Conservation (phyloP, 2,329 filamentous ascomycete species). For the Cordyceps farinosa region DNA sequence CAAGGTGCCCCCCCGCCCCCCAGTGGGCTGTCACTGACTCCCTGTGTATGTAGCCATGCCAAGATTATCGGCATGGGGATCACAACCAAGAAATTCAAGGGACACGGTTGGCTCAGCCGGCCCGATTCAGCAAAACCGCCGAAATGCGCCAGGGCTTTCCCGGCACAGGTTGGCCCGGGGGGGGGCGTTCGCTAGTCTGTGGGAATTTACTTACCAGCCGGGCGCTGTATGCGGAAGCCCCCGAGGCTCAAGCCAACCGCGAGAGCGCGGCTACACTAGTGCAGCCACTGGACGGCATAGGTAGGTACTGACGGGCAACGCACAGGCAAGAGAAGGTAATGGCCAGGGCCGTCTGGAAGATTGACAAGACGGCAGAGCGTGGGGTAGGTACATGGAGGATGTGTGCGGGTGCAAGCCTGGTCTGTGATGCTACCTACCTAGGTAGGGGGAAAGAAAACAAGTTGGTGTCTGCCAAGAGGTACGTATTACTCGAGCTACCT, state of each 20-base stretch:
- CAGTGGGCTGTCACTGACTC: not conserved
- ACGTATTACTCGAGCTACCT: no score
- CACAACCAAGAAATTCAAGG: not conserved
- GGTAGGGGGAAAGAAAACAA: no score
- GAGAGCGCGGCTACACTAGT: not conserved
- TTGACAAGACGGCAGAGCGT: no score
- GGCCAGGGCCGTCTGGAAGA: no score
- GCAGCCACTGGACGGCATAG: no score
- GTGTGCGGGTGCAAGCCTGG: no score
- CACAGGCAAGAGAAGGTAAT: not conserved
- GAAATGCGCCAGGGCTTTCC: not conserved
- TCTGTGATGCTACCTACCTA: no score
- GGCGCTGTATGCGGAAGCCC: no score
- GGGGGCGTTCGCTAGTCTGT: no score
- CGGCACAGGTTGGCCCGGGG: no score
- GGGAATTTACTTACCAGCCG: no score
- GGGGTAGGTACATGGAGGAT: no score
- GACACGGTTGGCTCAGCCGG: not conserved
- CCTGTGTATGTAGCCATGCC: not conserved
- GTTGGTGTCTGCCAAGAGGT: not conserved
- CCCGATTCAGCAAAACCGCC: not conserved
- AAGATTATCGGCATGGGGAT: not conserved
- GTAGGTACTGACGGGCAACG: not conserved
- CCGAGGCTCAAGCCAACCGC: not conserved
- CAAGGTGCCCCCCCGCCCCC: not conserved